A percentile compares a stretch with the other conserved stretches of the same genome.
Conservation (phyloP, 2,329 filamentous ascomycete genomes). For the Trichophyton benhamiae region DNA sequence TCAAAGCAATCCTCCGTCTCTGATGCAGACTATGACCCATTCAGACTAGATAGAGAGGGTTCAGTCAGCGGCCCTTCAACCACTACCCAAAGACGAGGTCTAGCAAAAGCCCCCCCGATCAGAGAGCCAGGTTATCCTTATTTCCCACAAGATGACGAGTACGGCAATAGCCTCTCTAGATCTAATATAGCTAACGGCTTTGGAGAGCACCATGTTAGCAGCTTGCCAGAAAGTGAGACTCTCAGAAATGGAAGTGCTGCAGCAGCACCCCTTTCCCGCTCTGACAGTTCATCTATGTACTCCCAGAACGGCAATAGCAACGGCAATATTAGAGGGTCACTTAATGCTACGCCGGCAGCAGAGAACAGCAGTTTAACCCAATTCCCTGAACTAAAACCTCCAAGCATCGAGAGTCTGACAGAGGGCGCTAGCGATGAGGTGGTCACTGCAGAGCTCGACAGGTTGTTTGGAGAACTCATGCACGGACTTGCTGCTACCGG, state of each 20-base stretch:
- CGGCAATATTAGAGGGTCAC: not conserved
- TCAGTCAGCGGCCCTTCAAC: conserved; percentile 14
- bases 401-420: conserved; percentile 28
- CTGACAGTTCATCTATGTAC: conserved; percentile 10
- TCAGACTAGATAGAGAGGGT: conserved; percentile 29
- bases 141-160: conserved; percentile 33
- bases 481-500: conserved; percentile 28
- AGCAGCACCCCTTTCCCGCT: not conserved
- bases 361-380: conserved; percentile 15
- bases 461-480: conserved; percentile 30
- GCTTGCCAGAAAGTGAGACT: conserved; percentile 4
- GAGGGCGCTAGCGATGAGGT: conserved; percentile 26
- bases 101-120: conserved; percentile 34
- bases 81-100: conserved; percentile 21
- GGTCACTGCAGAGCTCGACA: conserved; percentile 30
- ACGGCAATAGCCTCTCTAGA: not conserved
- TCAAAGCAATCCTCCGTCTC: conserved; percentile 21
- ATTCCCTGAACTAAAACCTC: conserved; percentile 30
- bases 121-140: conserved; percentile 29
- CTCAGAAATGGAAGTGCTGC: conserved; percentile 6
- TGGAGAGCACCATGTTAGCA: conserved; percentile 2
- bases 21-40: conserved; percentile 32
- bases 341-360: not conserved
- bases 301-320: conserved; percentile 5
- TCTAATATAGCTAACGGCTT: conserved; percentile 2